Evolutionary conservation across 78 protist genomes (phyloP), one percentile per base, ranked within the genome.

Genomic region (Pigoraptor vietnamica): DNA sequence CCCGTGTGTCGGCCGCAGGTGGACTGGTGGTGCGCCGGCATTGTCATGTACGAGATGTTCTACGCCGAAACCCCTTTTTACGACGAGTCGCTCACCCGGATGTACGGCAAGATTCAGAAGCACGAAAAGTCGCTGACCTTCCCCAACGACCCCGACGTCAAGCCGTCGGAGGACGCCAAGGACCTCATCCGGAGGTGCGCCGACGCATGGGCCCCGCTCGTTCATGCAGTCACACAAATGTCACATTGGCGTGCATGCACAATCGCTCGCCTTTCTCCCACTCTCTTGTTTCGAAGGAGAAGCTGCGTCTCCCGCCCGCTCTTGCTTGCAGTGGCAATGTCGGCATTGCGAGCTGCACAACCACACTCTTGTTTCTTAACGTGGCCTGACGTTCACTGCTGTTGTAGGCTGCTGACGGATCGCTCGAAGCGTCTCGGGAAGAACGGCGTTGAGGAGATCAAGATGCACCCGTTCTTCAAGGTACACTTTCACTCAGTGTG

Each of bases 1-100:
- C n/a, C n/a, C n/a, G n/a, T n/a, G n/a, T n/a, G n/a, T n/a, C n/a
- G n/a, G n/a, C 14, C 67, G 6, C 67, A 48, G 37, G 94, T 90
- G 23, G 97, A 95, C 89, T 93, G 93, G 93, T 96, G 98, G 98
- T 89, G 93, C 0, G 88, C 95, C 24, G 98, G 98, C 35, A 92
- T 95, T 37, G 90, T 95, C 87, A 0, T 95, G 83, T 96, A 83
- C 91, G 97, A 96, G 94, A 91, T 96, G 94, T 89, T 93, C 33
- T 87, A 2, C 25, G 96, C 95, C 21, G 94, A 92, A 39, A 94
- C 96, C 0, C 96, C 97, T 1, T 96, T 96, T 48, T 94, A 92
- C 92, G 1, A 94, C 36, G 96, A 94, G 33, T 23, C 90, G 36
- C 33, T 92, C n/a, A 25, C 38, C 36, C 89, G 36, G 6, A 95